Evolutionary conservation across 768 basidiomycete species (phyloP).

Genomic region (Leucocoprinus sp.): DNA sequence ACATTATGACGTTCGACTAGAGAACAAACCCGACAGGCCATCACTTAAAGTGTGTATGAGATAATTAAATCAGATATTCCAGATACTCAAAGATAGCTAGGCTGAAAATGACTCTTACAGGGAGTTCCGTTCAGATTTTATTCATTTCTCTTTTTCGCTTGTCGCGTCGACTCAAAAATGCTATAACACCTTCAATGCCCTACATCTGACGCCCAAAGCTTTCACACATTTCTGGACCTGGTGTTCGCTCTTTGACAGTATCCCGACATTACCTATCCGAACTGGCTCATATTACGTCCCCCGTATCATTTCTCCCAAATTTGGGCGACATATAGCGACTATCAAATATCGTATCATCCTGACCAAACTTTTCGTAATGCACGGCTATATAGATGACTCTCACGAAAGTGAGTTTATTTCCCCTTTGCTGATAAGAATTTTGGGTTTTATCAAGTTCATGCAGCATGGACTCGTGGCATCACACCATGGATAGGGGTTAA

Average conservation of each 20-base stretch:
- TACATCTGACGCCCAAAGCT: constrained; percentile 79
- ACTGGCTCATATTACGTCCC: constrained; percentile 78
- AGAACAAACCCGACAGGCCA: constrained; percentile 36
- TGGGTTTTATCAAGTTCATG: not conserved
- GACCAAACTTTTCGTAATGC: constrained; percentile 73
- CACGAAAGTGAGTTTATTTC: constrained; percentile 40
- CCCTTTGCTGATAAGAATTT: not conserved
- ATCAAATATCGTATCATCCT: constrained; percentile 83
- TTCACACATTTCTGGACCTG: constrained; percentile 90
- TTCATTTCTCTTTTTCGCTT: constrained; percentile 86
- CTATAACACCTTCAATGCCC: constrained; percentile 16
- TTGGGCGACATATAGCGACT: constrained; percentile 82
- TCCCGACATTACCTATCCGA: constrained; percentile 74
- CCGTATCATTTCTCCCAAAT: constrained; percentile 72
- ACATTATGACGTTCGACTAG: constrained; percentile 68
- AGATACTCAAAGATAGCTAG: constrained; percentile 18
- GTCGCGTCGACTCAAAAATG: constrained; percentile 47
- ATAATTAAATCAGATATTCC: not conserved
- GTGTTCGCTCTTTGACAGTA: constrained; percentile 80
- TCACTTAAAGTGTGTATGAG: constrained; percentile 35
- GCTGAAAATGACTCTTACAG: constrained; percentile 65
- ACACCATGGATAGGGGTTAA: constrained; percentile 83
- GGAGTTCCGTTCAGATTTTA: constrained; percentile 88
- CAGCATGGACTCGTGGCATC: constrained; percentile 73
- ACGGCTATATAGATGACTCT: constrained; percentile 78